phyloP scores from a whole-genome alignment of 371 early-diverging fungal species.

The Mortierella sp. region DNA sequence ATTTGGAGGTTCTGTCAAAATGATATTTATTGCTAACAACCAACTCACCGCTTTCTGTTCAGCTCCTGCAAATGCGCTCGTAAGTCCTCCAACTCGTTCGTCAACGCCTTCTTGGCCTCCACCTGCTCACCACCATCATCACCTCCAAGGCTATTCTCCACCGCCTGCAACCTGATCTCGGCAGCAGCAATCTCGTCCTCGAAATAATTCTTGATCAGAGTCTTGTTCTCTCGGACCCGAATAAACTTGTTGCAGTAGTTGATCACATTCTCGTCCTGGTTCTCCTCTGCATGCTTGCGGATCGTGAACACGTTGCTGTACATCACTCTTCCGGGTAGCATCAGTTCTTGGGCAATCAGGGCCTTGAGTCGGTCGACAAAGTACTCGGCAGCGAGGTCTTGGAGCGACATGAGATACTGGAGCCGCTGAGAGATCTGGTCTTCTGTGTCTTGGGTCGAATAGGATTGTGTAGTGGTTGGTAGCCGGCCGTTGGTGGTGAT shows the following conservation, averaged over 20 bases:
- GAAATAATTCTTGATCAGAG: neutral
- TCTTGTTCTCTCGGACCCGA: neutral
- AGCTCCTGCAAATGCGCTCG: neutral
- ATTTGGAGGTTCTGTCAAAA: no score
- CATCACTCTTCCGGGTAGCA: neutral
- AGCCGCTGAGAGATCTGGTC: neutral
- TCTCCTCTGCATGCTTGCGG: neutral
- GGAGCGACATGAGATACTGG: neutral
- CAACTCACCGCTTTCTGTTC: no score
- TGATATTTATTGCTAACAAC: no score
- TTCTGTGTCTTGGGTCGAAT: neutral
- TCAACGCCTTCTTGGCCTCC: neutral
- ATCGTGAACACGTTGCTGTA: slow-evolving; percentile 5
- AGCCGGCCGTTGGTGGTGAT: neutral
- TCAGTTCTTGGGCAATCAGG: neutral
- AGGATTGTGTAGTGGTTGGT: neutral
- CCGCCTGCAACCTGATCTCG: neutral
- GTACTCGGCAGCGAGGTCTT: neutral
- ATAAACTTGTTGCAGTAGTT: slow-evolving; percentile 1
- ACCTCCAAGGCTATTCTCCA: neutral
- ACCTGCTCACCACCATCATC: neutral
- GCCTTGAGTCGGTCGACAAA: neutral
- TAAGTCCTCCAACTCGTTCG: neutral
- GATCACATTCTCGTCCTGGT: neutral
- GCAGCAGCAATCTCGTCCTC: neutral